phyloP scores from a whole-genome alignment of 257 asterid species.

The Solanum clarkiae region DNA sequence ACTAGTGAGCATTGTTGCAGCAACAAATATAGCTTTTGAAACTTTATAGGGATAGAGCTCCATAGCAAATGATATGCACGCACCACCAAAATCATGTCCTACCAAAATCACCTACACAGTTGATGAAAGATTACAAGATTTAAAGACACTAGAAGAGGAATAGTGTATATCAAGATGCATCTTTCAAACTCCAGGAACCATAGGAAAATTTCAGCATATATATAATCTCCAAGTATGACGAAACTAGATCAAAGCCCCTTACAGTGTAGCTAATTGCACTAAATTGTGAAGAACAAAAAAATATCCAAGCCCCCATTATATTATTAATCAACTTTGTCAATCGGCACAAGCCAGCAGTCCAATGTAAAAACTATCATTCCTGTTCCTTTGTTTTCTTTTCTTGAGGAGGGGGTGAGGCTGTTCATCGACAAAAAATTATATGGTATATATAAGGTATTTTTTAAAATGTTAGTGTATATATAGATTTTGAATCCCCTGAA shows the following conservation, averaged over 20 bases:
- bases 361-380: background rate
- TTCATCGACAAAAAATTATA: no score
- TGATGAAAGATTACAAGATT: conserved; percentile 3
- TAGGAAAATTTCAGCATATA: background rate
- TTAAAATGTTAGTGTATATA: no score
- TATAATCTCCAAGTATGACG: background rate
- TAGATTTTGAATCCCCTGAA: no score
- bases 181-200: background rate
- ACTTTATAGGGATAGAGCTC: conserved; percentile 65
- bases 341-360: background rate
- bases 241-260: background rate
- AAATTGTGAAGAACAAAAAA: background rate
- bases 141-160: background rate
- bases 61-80: conserved; percentile 80
- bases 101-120: conserved; percentile 74
- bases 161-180: background rate
- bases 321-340: background rate
- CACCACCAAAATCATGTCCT: conserved; percentile 96
- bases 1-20: conserved; percentile 78
- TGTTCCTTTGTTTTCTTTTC: background rate
- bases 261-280: background rate
- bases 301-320: background rate
- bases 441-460: no score
- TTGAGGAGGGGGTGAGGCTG: background rate
- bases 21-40: conserved; percentile 72